Percentiles rank a stretch among this genome's conserved stretches.
These are phyloP conservation scores for Lycium ferocissimum DNA, from an alignment of 257 asterid species.

Conservation along the genomic window DNA sequence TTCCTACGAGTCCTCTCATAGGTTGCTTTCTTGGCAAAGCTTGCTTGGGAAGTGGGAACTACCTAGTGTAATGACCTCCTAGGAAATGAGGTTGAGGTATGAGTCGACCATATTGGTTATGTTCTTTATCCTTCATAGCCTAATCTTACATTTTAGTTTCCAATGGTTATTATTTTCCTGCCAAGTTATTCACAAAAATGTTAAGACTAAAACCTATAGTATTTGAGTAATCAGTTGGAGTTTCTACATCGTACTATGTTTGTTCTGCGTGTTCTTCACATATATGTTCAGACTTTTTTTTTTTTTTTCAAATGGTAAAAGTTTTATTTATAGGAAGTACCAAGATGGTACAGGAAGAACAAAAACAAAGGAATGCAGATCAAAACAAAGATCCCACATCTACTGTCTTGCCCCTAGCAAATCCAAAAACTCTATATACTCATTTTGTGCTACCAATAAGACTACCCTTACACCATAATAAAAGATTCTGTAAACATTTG, in stretches of 20 bases:
- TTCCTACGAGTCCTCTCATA: not conserved
- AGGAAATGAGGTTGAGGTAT: not conserved
- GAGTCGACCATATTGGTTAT: not conserved
- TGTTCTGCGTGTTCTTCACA: not conserved
- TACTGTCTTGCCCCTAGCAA: too few relatives aligned
- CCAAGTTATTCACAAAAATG: not conserved
- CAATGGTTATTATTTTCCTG: not conserved
- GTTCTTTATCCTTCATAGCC: not conserved
- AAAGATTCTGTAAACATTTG: too few relatives aligned
- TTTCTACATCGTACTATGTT: not conserved
- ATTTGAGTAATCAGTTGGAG: not conserved
- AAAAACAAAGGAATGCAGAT: too few relatives aligned
- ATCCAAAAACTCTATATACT: too few relatives aligned
- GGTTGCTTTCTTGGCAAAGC: not conserved
- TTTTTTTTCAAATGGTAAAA: too few relatives aligned
- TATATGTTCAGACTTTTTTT: not conserved
- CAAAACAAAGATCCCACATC: too few relatives aligned
- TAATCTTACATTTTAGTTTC: not conserved
- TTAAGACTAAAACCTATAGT: not conserved
- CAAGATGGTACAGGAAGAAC: too few relatives aligned
- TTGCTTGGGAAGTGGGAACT: constrained; percentile 8
- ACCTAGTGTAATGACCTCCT: constrained; percentile 1
- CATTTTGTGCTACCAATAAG: too few relatives aligned
- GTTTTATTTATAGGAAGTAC: too few relatives aligned
- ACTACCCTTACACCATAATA: too few relatives aligned